Conservation (phyloP, 1,284 basidiomycete genomes). For the Fomes fomentarius region DNA sequence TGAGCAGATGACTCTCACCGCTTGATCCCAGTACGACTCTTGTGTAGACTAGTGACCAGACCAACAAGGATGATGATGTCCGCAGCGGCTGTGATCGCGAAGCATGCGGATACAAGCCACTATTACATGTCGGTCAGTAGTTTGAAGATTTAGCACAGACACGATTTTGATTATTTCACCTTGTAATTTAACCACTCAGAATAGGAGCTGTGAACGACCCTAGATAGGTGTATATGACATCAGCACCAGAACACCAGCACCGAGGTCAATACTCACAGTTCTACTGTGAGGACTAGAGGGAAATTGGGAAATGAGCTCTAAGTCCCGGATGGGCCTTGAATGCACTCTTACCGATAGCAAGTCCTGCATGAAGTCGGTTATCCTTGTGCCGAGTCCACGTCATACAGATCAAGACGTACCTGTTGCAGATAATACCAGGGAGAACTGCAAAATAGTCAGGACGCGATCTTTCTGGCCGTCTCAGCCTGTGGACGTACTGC, state of each 20-base stretch:
- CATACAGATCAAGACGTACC: background rate
- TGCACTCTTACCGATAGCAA: too few species aligned
- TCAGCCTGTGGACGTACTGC: background rate
- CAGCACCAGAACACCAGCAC: background rate
- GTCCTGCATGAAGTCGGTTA: too few species aligned
- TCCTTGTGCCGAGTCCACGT: too few species aligned
- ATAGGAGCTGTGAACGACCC: background rate
- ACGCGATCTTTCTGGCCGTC: background rate
- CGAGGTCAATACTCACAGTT: background rate
- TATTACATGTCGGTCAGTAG: too few species aligned
- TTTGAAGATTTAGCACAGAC: too few species aligned
- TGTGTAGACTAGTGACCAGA: background rate
- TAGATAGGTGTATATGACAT: background rate
- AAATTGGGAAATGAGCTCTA: too few species aligned
- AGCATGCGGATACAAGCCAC: too few species aligned
- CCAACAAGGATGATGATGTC: background rate
- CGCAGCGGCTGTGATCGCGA: too few species aligned
- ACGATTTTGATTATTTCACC: too few species aligned
- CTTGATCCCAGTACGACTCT: background rate
- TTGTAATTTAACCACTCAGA: background rate
- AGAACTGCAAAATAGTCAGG: background rate
- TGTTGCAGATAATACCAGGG: background rate
- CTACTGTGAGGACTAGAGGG: background rate
- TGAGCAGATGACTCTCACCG: too few species aligned
- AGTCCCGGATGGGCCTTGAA: too few species aligned